These are phyloP conservation scores for Penicilliopsis zonata DNA, from an alignment of 495 filamentous ascomycete genomes.

Conservation along the genomic window DNA sequence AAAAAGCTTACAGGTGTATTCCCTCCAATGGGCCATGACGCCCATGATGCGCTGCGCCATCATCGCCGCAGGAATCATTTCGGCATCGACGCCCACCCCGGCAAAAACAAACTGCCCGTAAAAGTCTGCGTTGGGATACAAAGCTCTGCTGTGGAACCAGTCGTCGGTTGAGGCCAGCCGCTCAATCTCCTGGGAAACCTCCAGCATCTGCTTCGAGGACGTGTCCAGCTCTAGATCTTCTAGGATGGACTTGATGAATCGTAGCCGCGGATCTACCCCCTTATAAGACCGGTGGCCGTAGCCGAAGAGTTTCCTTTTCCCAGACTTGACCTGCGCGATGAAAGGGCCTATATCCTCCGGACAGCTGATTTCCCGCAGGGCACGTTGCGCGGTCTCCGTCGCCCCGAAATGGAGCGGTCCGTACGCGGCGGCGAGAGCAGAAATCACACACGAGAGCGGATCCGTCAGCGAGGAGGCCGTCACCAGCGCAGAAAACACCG, in stretches of 20 bases:
- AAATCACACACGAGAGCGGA: constrained; percentile 29
- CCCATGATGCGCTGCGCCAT: constrained; percentile 22
- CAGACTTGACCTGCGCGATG: constrained; percentile 37
- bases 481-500: constrained; percentile 20
- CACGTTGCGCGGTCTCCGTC: constrained; percentile 42
- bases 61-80: constrained; percentile 26
- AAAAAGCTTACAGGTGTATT: constrained; percentile 22
- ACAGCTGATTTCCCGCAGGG: constrained; percentile 30
- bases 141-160: constrained; percentile 33
- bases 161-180: constrained; percentile 33
- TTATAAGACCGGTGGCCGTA: constrained; percentile 49
- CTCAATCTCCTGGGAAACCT: constrained; percentile 40
- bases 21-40: constrained; percentile 33
- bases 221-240: constrained; percentile 16
- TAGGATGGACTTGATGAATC: constrained; percentile 34
- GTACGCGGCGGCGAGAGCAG: constrained; percentile 36
- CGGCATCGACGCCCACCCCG: constrained; percentile 30
- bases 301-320: constrained; percentile 42
- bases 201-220: constrained; percentile 29
- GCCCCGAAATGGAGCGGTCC: constrained; percentile 48
- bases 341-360: constrained; percentile 33
- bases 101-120: constrained; percentile 46
- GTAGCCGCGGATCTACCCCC: constrained; percentile 38
- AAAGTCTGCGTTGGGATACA: constrained; percentile 47
- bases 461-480: constrained; percentile 24